Evolutionary conservation across 2,329 filamentous ascomycete genomes (phyloP).

Genomic region (Diplodia scrobiculata): DNA sequence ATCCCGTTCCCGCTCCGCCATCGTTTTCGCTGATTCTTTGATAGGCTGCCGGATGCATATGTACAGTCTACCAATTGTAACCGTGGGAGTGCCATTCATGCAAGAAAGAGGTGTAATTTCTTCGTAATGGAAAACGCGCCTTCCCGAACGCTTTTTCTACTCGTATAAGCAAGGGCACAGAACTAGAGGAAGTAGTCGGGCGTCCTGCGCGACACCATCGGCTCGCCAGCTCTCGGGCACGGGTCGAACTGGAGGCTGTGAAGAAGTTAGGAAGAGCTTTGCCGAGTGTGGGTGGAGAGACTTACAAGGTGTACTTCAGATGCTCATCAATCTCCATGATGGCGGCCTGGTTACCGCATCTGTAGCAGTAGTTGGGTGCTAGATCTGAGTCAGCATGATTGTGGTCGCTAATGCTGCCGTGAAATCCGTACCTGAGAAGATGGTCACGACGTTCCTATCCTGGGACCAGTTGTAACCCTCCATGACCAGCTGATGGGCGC

Average conservation of each 20-base stretch:
- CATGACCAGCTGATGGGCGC: conserved; percentile 98
- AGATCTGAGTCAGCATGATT: conserved; percentile 37
- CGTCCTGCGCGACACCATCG: conserved; percentile 93
- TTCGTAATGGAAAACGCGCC: conserved; percentile 24
- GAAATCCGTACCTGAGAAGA: conserved; percentile 70
- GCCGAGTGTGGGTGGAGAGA: conserved; percentile 36
- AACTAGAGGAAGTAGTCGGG: conserved; percentile 96
- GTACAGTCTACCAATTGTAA: conserved; percentile 32
- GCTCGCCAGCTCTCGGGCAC: conserved; percentile 93
- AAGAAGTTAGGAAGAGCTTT: not conserved
- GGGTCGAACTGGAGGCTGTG: conserved; percentile 96
- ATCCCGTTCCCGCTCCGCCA: conserved; percentile 19
- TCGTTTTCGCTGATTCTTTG: conserved; percentile 25
- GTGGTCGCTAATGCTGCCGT: not conserved
- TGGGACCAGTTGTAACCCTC: conserved; percentile 99
- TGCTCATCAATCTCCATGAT: conserved; percentile 99
- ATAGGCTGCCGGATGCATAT: conserved; percentile 33
- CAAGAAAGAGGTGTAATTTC: conserved; percentile 21
- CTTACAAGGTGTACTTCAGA: conserved; percentile 98
- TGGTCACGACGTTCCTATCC: conserved; percentile 96
- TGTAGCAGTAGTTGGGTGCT: conserved; percentile 82
- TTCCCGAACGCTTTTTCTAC: conserved; percentile 22
- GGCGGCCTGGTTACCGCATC: conserved; percentile 98
- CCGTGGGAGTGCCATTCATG: conserved; percentile 22
- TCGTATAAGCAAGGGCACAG: conserved; percentile 21